Evolutionary conservation across 2,329 filamentous ascomycete genomes (phyloP).

Genomic region (Botrytis pseudocinerea): DNA sequence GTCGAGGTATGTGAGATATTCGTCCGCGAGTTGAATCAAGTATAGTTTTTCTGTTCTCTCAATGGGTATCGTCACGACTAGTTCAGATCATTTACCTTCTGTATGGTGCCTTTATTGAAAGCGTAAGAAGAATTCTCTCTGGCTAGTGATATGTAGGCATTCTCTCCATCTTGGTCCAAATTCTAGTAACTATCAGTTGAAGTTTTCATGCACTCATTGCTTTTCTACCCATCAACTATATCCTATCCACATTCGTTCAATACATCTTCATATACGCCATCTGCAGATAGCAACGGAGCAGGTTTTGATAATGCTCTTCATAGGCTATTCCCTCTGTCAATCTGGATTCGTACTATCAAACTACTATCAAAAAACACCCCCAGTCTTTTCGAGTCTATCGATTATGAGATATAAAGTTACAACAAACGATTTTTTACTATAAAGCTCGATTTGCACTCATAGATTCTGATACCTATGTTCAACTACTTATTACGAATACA

Average conservation of each 20-base stretch:
- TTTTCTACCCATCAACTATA: neutral
- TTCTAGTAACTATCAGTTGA: neutral
- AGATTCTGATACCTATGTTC: rapidly evolving
- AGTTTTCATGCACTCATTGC: neutral
- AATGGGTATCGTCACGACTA: neutral
- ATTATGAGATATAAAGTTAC: neutral
- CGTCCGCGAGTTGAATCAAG: neutral
- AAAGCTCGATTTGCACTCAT: neutral
- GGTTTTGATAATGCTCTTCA: neutral
- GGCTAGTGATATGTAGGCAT: neutral
- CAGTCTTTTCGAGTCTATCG: neutral
- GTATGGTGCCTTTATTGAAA: neutral
- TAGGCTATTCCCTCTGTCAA: neutral
- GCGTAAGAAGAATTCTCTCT: neutral
- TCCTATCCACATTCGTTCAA: neutral
- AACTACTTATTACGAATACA: rapidly evolving
- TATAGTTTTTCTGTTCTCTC: neutral
- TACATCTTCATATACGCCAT: neutral
- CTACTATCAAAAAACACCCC: neutral
- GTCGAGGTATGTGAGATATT: neutral
- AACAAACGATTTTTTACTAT: neutral
- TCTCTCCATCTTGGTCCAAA: neutral
- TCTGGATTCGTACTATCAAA: neutral
- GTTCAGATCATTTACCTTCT: neutral
- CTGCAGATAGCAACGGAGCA: too few species aligned